Evolutionary conservation across 2,329 filamentous ascomycete genomes (phyloP).

Genomic region (Colletotrichum lini): DNA sequence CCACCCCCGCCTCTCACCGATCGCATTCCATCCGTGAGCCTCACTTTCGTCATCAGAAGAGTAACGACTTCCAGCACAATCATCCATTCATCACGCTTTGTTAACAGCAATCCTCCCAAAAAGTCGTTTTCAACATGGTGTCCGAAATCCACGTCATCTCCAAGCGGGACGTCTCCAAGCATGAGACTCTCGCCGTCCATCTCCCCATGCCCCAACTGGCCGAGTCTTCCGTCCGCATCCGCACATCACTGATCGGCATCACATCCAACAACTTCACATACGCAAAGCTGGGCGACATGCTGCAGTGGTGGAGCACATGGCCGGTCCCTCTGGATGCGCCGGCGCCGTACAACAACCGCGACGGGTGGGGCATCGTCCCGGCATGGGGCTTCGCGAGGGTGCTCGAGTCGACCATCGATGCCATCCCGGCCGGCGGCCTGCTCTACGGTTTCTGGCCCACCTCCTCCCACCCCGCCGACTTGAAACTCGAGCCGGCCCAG

Average conservation of each 20-base stretch:
- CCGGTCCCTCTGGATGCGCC: conserved; percentile 55
- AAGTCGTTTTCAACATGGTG: conserved; percentile 5
- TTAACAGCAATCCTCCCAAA: too few species aligned
- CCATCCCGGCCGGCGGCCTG: conserved; percentile 51
- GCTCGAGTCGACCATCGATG: conserved; percentile 55
- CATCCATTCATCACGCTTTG: too few species aligned
- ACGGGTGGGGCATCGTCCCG: conserved; percentile 61
- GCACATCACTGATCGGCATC: conserved; percentile 49
- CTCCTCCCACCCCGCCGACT: conserved; percentile 53
- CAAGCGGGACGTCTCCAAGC: conserved; percentile 47
- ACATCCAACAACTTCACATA: conserved; percentile 55
- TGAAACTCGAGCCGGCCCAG: conserved; percentile 51
- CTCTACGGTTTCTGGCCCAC: conserved; percentile 62
- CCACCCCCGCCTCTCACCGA: background rate
- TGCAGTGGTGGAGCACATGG: conserved; percentile 60
- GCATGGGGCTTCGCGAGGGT: conserved; percentile 64
- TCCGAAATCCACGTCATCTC: conserved; percentile 48
- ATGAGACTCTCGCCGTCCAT: conserved; percentile 39
- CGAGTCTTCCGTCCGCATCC: conserved; percentile 50
- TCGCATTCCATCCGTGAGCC: background rate
- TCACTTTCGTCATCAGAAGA: background rate
- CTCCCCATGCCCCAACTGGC: conserved; percentile 38
- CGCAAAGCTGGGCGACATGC: conserved; percentile 47
- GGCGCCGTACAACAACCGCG: conserved; percentile 52
- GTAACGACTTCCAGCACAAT: too few species aligned